phyloP scores from a whole-genome alignment of 2,329 filamentous ascomycete species.

The Penicillium sp. region DNA sequence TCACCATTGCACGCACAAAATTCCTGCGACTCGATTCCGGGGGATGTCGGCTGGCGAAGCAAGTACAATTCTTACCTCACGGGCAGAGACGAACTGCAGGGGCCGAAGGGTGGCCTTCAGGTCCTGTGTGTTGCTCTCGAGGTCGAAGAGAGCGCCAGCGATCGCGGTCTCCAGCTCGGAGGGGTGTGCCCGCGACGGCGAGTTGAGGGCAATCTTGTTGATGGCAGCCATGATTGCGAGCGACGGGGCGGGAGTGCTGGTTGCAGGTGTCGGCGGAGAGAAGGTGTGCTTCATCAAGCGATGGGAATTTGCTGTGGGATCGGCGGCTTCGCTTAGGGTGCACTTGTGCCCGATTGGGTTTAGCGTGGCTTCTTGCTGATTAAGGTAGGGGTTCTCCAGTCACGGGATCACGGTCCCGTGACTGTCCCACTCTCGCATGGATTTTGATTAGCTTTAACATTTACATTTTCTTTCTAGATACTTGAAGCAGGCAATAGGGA shows the following conservation, averaged over 20 bases:
- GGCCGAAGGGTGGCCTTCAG: constrained; percentile 93
- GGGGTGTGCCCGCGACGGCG: constrained; percentile 90
- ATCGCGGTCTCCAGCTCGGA: constrained; percentile 97
- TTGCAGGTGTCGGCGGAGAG: constrained; percentile 30
- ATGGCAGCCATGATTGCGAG: constrained; percentile 65
- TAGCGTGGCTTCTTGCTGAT: constrained; percentile 20
- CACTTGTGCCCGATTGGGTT: constrained; percentile 20
- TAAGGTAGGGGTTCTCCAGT: constrained; percentile 25
- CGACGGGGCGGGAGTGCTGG: constrained; percentile 36
- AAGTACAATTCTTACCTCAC: constrained; percentile 72
- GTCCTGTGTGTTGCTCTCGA: constrained; percentile 98
- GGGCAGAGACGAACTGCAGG: constrained; percentile 97
- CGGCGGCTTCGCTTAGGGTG: constrained; percentile 32
- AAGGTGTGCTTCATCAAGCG: constrained; percentile 30
- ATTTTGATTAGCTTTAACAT: constrained; percentile 15
- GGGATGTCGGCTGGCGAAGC: constrained; percentile 12
- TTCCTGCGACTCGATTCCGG: constrained; percentile 16
- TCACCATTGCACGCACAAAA: constrained; percentile 12
- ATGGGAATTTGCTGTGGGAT: constrained; percentile 34
- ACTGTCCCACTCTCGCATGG: constrained; percentile 21
- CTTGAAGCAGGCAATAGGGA: constrained; percentile 3
- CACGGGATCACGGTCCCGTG: constrained; percentile 32
- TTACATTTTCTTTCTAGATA: constrained; percentile 7
- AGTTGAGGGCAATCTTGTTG: constrained; percentile 98
- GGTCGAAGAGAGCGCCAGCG: constrained; percentile 93